phyloP scores from a whole-genome alignment of 2,329 filamentous ascomycete species.

The Salinomyces thailandicus region DNA sequence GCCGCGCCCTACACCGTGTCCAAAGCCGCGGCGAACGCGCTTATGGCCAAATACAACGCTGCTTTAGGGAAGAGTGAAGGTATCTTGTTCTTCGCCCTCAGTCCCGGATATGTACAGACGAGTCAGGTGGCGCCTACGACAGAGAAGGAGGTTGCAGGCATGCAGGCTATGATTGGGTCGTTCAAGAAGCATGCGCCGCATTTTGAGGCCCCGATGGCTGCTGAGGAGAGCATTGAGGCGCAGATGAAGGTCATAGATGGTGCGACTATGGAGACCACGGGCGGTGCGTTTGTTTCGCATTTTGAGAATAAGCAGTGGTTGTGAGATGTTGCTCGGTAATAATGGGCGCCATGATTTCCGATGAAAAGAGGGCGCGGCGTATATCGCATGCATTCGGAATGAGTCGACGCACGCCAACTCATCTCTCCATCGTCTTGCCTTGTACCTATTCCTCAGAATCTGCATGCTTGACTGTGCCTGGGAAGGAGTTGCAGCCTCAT shows the following conservation, averaged over 20 bases:
- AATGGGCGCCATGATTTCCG: too few species aligned
- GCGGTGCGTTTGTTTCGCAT: conserved; percentile 46
- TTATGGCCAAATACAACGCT: conserved; percentile 21
- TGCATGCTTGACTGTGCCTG: too few species aligned
- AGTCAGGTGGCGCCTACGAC: conserved; percentile 11
- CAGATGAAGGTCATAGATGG: conserved; percentile 26
- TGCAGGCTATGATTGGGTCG: conserved; percentile 22
- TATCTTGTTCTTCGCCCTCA: conserved; percentile 19
- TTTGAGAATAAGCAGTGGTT: conserved; percentile 36
- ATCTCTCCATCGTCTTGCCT: too few species aligned
- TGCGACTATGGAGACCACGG: conserved; percentile 36
- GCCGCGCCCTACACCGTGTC: conserved; percentile 10
- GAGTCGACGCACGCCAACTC: too few species aligned
- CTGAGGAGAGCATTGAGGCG: conserved; percentile 20
- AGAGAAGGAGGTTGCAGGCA: conserved; percentile 17
- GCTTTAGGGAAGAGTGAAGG: conserved; percentile 16
- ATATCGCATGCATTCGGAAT: too few species aligned
- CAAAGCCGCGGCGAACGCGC: conserved; percentile 20
- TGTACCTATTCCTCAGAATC: too few species aligned
- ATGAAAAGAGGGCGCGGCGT: too few species aligned
- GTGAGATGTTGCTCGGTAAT: conserved; percentile 7
- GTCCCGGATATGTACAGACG: conserved; percentile 20
- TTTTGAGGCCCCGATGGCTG: conserved; percentile 19
- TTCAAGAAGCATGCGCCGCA: conserved; percentile 26
- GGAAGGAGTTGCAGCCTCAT: too few species aligned